A percentile compares a stretch with the other conserved stretches of the same genome.
Conservation (phyloP, 768 basidiomycete genomes). For the Podaxis mareebaensis region DNA sequence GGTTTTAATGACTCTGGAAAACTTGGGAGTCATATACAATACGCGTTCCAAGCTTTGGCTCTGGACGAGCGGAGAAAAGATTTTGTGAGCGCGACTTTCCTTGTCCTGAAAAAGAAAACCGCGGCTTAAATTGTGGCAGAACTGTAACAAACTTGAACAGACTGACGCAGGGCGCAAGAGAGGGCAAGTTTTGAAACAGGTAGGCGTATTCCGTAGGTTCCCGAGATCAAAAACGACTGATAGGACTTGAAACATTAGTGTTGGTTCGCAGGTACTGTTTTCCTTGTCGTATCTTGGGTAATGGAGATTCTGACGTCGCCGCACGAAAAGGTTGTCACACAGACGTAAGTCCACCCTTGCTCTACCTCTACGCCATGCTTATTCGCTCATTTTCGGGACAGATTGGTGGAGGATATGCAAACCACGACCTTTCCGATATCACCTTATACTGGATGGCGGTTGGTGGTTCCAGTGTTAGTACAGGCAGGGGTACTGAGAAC, state of each 20-base stretch:
- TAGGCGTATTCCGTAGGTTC: slow-evolving; percentile 22
- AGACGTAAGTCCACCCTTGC: slow-evolving; percentile 34
- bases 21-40: slow-evolving; percentile 63
- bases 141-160: slow-evolving; percentile 65
- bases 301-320: slow-evolving; percentile 13
- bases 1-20: slow-evolving; percentile 58
- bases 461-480: slow-evolving; percentile 23
- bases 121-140: slow-evolving; percentile 32
- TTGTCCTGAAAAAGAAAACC: background rate
- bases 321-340: slow-evolving; percentile 34
- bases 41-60: slow-evolving; percentile 71
- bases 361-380: background rate
- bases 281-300: background rate
- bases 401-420: slow-evolving; percentile 70
- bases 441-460: slow-evolving; percentile 68
- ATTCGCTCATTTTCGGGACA: slow-evolving; percentile 24
- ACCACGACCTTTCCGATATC: slow-evolving; percentile 69
- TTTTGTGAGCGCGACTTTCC: slow-evolving; percentile 50
- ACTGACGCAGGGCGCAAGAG: slow-evolving; percentile 50
- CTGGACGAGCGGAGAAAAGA: slow-evolving; percentile 66
- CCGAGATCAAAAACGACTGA: background rate
- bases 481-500: background rate
- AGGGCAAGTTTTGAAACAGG: slow-evolving; percentile 65
- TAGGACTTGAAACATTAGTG: slow-evolving; percentile 40
- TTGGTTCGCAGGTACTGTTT: slow-evolving; percentile 65